Evolutionary conservation across 257 asterid genomes (phyloP), one percentile per base, ranked within the genome.

Genomic region (Fraxinus pennsylvanica): DNA sequence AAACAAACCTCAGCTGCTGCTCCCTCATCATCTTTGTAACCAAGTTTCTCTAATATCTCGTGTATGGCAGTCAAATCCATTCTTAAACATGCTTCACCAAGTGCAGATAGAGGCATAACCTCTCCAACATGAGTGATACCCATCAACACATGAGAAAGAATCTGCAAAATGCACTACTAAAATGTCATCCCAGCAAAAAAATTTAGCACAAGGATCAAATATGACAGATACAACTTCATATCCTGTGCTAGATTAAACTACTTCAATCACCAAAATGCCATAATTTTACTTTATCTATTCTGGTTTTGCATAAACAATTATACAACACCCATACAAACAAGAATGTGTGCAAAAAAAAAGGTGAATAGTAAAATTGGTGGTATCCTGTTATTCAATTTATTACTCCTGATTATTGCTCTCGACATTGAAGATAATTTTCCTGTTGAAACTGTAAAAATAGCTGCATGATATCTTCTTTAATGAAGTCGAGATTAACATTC

Each of bases 21-120:
- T 79, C 93, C 96, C 81, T 90, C 96, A 17, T 90, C 96, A 73
- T 90, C 93, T 87, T 89, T 90, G 86, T 90, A 90, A 22, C 90
- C 86, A 78, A 89, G 90, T 72, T 87, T 90, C 76, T 89, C 93
- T 75, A 90, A 54, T 63, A 89, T 87, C 87, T 90, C 93, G 33
- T 90, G 96, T 27, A 86, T 90, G 71, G 96, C 91, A 68, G 96
- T 89, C 77, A 89, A 85, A 85, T 90, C 96, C 89, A 76, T 86
- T 85, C 93, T 81, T 35, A 86, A 69, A 85, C 93, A 87, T 68
- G 96, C 96, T 83, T 89, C 93, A 12, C 93, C 96, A 38, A 89
- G 92, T 76, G 88, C 86, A 1, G 96, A 84, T 45, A 89, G 82
- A 75, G 96, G 71, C 76, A 81, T 79, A 41, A 76, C 82, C 36